phyloP scores from a whole-genome alignment of 148 eudicot species.

The Polygonum maritimum region DNA sequence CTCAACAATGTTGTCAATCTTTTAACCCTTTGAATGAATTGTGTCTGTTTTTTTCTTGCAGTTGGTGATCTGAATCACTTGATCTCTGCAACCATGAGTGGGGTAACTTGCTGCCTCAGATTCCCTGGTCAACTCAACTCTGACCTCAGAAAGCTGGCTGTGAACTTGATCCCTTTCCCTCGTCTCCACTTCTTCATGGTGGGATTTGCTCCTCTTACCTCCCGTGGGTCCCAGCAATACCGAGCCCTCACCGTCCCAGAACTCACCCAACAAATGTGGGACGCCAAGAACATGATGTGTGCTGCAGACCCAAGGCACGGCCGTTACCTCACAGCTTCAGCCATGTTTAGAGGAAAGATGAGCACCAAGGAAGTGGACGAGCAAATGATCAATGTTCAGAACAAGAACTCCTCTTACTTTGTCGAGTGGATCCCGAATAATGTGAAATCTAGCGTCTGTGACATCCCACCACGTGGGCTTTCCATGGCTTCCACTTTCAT shows the following conservation, averaged over 20 bases:
- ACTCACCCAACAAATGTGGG: conserved; percentile 88
- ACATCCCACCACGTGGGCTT: conserved; percentile 66
- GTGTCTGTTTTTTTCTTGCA: conserved; percentile 8
- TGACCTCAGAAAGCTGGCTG: conserved; percentile 42
- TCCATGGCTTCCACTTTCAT: conserved; percentile 72
- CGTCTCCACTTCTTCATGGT: conserved; percentile 73
- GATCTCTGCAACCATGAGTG: conserved; percentile 75
- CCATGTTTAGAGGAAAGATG: conserved; percentile 76
- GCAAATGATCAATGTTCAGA: conserved; percentile 76
- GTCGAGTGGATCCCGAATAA: conserved; percentile 85
- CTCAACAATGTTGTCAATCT: neutral
- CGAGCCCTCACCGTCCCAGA: conserved; percentile 78
- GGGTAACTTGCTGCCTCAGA: conserved; percentile 64
- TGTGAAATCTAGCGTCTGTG: conserved; percentile 75
- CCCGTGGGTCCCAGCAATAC: conserved; percentile 74
- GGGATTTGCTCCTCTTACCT: conserved; percentile 64
- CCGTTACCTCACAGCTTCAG: conserved; percentile 77
- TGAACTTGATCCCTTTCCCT: conserved; percentile 42
- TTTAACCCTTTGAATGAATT: neutral
- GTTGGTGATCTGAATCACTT: conserved; percentile 73
- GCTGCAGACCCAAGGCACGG: conserved; percentile 90
- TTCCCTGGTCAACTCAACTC: conserved; percentile 58
- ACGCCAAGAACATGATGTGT: conserved; percentile 84
- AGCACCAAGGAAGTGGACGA: conserved; percentile 77
- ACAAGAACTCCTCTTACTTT: conserved; percentile 76